Conservation (phyloP, 257 asterid genomes). For the Nyctanthes arbortristis region DNA sequence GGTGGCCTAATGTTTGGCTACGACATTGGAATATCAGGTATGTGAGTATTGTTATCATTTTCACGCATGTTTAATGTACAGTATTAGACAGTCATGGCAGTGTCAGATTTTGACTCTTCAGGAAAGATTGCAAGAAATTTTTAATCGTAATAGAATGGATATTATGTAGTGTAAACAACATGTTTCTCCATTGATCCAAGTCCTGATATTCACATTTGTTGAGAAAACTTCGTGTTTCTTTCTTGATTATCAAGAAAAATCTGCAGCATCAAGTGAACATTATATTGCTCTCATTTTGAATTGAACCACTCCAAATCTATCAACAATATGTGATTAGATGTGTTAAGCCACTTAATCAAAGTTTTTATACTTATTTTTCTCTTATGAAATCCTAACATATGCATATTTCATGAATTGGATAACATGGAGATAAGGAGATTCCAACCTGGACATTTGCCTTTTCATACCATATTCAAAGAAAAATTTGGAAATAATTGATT, state of each 20-base stretch:
- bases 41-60: not conserved
- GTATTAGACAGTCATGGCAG: not conserved
- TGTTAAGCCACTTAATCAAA: no score
- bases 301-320: no score
- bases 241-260: not conserved
- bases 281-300: not conserved
- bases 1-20: slow-evolving; percentile 32
- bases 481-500: no score
- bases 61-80: not conserved
- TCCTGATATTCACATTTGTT: no score
- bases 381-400: no score
- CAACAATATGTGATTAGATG: no score
- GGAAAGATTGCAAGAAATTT: not conserved
- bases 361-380: no score
- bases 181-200: not conserved
- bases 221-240: not conserved
- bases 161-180: not conserved
- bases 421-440: no score
- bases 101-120: not conserved
- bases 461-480: no score
- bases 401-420: no score
- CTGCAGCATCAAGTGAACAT: not conserved
- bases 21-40: slow-evolving; percentile 30
- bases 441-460: no score
- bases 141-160: not conserved